Conservation (phyloP, 2,329 filamentous ascomycete genomes). For the Arthrinium phaeospermum region DNA sequence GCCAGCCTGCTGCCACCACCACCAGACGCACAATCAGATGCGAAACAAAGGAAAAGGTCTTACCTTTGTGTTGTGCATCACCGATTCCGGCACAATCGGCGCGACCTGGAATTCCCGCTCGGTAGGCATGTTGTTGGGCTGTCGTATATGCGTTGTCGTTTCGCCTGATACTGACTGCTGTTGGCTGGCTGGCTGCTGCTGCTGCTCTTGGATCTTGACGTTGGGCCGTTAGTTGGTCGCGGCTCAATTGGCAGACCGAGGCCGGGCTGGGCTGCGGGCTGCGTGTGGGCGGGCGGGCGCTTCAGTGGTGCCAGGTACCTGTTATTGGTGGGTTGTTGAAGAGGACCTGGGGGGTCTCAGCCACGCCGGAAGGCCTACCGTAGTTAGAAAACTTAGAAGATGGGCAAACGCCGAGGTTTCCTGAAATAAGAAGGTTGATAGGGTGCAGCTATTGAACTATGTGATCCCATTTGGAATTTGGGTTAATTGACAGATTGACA, state of each 20-base stretch:
- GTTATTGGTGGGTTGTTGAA: background rate
- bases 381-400: background rate
- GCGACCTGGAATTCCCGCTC: constrained; percentile 77
- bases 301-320: background rate
- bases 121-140: constrained; percentile 59
- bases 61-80: constrained; percentile 83
- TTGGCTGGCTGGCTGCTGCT: background rate
- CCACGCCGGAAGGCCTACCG: background rate
- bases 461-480: background rate
- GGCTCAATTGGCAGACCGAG: background rate
- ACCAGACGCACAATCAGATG: background rate
- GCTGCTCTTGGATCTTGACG: constrained; percentile 9
- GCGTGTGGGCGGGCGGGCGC: constrained; percentile 10
- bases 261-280: background rate
- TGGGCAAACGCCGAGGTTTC: background rate
- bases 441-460: constrained; percentile 2
- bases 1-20: background rate
- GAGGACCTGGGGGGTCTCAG: background rate
- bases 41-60: constrained; percentile 24
- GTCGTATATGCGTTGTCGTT: background rate
- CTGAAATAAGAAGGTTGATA: background rate
- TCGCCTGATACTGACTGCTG: background rate
- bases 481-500: background rate
- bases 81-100: constrained; percentile 79
- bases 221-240: background rate